Conservation (phyloP, 768 basidiomycete species). For the Trametes cubensis region DNA sequence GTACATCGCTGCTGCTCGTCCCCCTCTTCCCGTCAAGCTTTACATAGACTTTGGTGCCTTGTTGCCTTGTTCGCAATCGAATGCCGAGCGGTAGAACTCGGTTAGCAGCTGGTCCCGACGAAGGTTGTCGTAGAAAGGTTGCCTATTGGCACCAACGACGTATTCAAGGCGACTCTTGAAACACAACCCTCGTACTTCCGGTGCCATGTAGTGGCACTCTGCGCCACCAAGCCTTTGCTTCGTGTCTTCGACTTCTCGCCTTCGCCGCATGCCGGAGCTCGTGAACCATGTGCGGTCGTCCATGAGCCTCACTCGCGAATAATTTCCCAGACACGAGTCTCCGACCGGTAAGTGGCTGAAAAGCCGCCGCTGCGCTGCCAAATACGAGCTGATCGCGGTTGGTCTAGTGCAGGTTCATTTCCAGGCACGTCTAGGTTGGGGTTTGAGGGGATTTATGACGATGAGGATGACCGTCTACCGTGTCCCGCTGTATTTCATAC, state of each 20-base stretch:
- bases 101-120: not conserved
- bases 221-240: constrained; percentile 2
- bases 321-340: not conserved
- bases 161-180: not conserved
- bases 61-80: not conserved
- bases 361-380: not conserved
- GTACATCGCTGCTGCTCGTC: not conserved
- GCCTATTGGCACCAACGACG: not conserved
- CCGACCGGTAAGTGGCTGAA: constrained; percentile 7
- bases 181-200: not conserved
- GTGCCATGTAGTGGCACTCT: constrained; percentile 10
- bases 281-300: not conserved
- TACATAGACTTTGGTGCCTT: constrained; percentile 13
- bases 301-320: not conserved
- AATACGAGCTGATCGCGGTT: not conserved
- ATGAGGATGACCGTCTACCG: not conserved
- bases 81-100: constrained; percentile 4
- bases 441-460: not conserved
- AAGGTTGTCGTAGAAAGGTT: not conserved
- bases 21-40: constrained; percentile 5
- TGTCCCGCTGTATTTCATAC: not conserved
- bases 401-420: not conserved
- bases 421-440: not conserved
- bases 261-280: constrained; percentile 16
- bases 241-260: constrained; percentile 15